phyloP scores from a whole-genome alignment of 1,284 basidiomycete species.

The Pseudozyma tsukubaensis region DNA sequence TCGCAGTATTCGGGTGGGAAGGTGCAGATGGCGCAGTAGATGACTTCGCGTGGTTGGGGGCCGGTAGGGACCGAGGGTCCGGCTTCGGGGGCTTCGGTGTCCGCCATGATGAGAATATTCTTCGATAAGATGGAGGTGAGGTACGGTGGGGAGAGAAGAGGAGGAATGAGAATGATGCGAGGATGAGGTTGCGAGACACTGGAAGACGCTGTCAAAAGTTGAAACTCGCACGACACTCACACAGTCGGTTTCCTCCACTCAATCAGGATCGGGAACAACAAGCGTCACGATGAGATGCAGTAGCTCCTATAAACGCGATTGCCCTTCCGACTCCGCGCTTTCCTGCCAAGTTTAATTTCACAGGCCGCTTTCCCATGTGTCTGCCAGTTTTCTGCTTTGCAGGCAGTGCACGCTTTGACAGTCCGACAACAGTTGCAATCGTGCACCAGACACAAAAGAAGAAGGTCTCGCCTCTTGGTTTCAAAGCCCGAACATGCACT shows the following conservation, averaged over 20 bases:
- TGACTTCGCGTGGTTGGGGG: slow-evolving; percentile 43
- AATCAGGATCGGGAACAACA: background rate
- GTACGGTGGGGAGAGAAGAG: background rate
- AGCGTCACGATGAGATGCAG: background rate
- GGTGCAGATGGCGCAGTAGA: slow-evolving; percentile 65
- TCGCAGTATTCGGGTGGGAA: slow-evolving; percentile 68
- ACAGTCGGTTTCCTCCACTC: slow-evolving; percentile 4
- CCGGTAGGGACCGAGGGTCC: slow-evolving; percentile 42
- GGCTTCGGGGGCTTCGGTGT: slow-evolving; percentile 35
- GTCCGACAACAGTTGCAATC: too few relatives aligned
- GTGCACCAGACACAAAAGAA: background rate
- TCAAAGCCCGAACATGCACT: slow-evolving; percentile 4
- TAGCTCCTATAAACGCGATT: background rate
- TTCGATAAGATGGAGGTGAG: background rate
- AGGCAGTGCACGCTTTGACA: too few relatives aligned
- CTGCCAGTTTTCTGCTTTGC: too few relatives aligned
- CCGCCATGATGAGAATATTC: slow-evolving; percentile 18
- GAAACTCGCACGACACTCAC: slow-evolving; percentile 30
- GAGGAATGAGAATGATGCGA: background rate
- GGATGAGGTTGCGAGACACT: background rate
- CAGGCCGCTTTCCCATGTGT: too few relatives aligned
- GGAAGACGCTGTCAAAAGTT: slow-evolving; percentile 9
- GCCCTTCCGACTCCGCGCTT: background rate
- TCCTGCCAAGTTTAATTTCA: background rate
- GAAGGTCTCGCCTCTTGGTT: slow-evolving; percentile 6